Base-by-base conservation (phyloP, 1,139 yeast species). In the Hyphopichia khmerensis region DNA sequence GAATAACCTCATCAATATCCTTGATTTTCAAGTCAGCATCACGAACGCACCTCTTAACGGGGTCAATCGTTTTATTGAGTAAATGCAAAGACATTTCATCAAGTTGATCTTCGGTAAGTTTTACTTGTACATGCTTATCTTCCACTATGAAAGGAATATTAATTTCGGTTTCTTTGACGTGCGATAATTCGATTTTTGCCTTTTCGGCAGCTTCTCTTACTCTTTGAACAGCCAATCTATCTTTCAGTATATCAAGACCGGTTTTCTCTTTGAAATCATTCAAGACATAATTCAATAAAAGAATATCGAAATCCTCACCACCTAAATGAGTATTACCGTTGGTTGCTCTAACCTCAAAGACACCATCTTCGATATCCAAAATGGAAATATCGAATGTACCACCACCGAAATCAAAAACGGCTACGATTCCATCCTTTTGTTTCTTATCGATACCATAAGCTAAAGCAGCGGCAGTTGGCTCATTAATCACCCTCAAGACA, bases 321-420 rank as follows among this genome's bases (percentile, higher is more conserved):
- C 95, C 95, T 46, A 86, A 67, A 67, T 85, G 93, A 1, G 95
- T 85, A 63, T 86, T 86, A 47, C 95, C 95, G 63, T 84, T 83
- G n/a, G 95, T 86, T 24, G 93, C 80, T 49, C 86, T 67, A 2
- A 86, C 95, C 60, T 86, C 93, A 64, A 86, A 86, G 3, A 86
- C 90, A 14, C 91, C 91, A 54, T 81, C 86, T 51, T 85, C 93
- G 40, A 86, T 85, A 57, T 86, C 93, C 50, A 86, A 67, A 39
- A 86, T 80, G 1, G 93, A 85, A 26, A 86, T 84, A 61, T 86
- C 95, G 67, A 86, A 86, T 1, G 95, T 86, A 29, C 95, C 95
- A 21, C 95, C 95, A 45, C 95, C 95, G 42, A 86, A 69, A 65
- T 86, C 95, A 59, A 82, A 86, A 11, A 86, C 95, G 0, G 93